Evolutionary conservation across 2,329 filamentous ascomycete species (phyloP).

Genomic region (Epichloe gansuensis): DNA sequence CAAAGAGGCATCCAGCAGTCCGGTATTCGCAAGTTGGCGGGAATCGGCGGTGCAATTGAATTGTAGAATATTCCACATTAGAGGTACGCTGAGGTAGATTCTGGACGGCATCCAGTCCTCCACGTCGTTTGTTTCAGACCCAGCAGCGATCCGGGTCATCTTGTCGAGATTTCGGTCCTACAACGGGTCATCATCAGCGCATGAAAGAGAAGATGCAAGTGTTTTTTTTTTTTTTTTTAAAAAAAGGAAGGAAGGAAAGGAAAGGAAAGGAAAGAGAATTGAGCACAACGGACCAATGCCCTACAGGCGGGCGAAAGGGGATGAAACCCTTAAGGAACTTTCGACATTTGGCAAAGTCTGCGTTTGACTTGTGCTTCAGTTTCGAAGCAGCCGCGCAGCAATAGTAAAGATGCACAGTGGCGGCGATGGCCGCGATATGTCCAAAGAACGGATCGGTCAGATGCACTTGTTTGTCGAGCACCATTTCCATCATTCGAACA

Average conservation of each 20-base stretch:
- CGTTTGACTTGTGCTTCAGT: slow-evolving; percentile 38
- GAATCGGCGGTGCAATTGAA: slow-evolving; percentile 30
- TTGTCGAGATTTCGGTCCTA: slow-evolving; percentile 35
- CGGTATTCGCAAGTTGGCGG: slow-evolving; percentile 22
- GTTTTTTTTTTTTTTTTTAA: too few relatives aligned
- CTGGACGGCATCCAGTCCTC: slow-evolving; percentile 41
- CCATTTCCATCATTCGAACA: slow-evolving; percentile 42
- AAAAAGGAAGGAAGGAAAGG: too few relatives aligned
- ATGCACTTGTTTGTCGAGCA: slow-evolving; percentile 34
- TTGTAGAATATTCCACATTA: slow-evolving; percentile 42
- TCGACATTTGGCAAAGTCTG: slow-evolving; percentile 38
- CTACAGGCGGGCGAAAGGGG: slow-evolving; percentile 32
- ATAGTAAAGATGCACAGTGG: slow-evolving; percentile 41
- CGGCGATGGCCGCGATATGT: slow-evolving; percentile 38
- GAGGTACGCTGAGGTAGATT: slow-evolving; percentile 37
- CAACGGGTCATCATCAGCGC: slow-evolving; percentile 5
- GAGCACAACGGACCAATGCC: slow-evolving; percentile 26
- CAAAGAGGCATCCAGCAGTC: slow-evolving; percentile 31
- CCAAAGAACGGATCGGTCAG: slow-evolving; percentile 40
- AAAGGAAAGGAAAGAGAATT: not conserved
- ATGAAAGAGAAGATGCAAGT: too few relatives aligned
- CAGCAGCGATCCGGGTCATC: slow-evolving; percentile 36
- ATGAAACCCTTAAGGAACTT: slow-evolving; percentile 36
- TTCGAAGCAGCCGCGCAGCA: slow-evolving; percentile 36
- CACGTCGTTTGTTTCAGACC: slow-evolving; percentile 33